Base-by-base conservation (phyloP, 495 filamentous ascomycete genomes). In the Penicillium samsonianum region DNA sequence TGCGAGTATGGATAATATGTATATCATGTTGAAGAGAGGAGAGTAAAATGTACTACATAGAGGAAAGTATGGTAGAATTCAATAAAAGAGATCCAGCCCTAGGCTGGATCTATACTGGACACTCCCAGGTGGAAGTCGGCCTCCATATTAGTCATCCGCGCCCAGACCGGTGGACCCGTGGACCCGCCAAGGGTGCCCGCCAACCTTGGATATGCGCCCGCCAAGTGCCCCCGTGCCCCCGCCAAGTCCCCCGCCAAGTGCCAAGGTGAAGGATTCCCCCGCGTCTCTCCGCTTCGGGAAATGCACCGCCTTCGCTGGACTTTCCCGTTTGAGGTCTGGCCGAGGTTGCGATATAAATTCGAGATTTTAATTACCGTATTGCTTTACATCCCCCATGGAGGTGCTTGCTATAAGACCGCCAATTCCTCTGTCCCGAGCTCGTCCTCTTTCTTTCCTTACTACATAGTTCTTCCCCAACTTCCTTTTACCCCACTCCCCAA, bases 321-420 rank as follows among this genome's bases (percentile, higher is more conserved):
- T 61, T 61, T 40, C 59, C 59, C 23, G 10, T 46, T 61, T 57
- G 41, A 41, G 48, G 16, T 3, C 33, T 41, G 53, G 25, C 53
- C 59, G 47, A 31, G 53, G 40, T 5, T 53, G 17, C 30, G 19
- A 53, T 49, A 31, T 25, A 8, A 9, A 7, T 53, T 7, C 30
- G 23, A 58, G 41, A 25, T 47, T 44, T 30, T 10, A 38, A 8
- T 50, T 50, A 22, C 35, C 35, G 45, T 57, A 31, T 48, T 30
- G n/a, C 44, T 31, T 56, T 25, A 31, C 33, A 50, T 6, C 46
- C 51, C 46, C 45, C 37, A 56, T 57, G 51, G 53, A 48, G 59
- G n/a, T 33, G 48, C 42, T 23, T 60, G 25, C 42, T 64, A 61
- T 61, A 61, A 61, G 59, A 61, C 5, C 25, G 31, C 30, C 45